A percentile compares a stretch with the other conserved stretches of the same genome.
Evolutionary conservation across 768 basidiomycete genomes (phyloP).

Genomic region (Ephemerocybe angulata): DNA sequence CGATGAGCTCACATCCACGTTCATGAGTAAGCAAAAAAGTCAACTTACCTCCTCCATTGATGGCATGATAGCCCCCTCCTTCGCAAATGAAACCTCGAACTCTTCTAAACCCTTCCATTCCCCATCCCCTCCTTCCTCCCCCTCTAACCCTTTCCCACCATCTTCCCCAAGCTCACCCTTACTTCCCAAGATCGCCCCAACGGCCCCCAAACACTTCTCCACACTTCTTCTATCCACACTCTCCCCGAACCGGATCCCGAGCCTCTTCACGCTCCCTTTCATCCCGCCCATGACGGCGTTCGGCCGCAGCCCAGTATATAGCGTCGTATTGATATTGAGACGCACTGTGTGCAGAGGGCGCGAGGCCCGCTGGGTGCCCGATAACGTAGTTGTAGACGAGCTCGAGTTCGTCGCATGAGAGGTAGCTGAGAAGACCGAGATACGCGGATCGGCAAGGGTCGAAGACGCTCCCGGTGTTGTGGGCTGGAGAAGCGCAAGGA

Average conservation of each 20-base stretch:
- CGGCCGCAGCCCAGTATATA: constrained; percentile 45
- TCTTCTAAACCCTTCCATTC: constrained; percentile 18
- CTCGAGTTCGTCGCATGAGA: constrained; percentile 6
- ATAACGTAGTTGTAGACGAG: background rate
- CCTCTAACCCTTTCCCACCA: constrained; percentile 2
- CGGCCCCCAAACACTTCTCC: constrained; percentile 44
- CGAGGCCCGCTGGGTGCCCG: background rate
- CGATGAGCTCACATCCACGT: background rate
- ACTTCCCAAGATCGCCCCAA: constrained; percentile 31
- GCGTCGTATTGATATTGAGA: constrained; percentile 40
- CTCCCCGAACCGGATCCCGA: constrained; percentile 35
- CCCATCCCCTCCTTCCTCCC: constrained; percentile 11
- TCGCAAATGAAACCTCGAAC: constrained; percentile 30
- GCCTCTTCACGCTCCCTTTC: constrained; percentile 24
- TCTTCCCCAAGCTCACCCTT: constrained; percentile 10
- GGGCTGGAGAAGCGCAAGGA: constrained; percentile 25
- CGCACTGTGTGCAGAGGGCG: constrained; percentile 32
- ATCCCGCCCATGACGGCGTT: constrained; percentile 35
- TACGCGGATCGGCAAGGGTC: background rate
- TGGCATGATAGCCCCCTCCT: constrained; percentile 11
- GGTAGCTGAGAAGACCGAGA: background rate
- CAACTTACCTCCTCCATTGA: constrained; percentile 33
- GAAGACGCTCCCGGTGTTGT: constrained; percentile 7
- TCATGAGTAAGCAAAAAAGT: background rate
- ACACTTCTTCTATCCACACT: constrained; percentile 42